Base-by-base conservation (phyloP, 371 early-diverging fungal species). In the Sporodiniella umbellata region DNA sequence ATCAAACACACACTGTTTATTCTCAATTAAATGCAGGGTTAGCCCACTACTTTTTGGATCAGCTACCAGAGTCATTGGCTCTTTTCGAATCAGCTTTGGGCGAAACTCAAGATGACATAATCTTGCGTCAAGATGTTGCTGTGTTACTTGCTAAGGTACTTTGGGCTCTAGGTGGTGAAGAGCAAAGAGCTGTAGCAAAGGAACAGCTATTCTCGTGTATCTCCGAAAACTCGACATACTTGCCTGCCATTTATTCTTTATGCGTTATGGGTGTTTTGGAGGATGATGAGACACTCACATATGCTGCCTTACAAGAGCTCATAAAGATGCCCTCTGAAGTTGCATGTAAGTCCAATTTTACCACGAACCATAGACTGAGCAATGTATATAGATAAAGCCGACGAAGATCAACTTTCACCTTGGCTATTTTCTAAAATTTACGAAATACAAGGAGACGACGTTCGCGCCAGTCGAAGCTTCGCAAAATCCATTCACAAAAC, bases 101-200 rank as follows among this genome's bases (percentile, higher is more conserved):
- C 43, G 74, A 75, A 19, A 67, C 72, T 8, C 76, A 80, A 40
- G 62, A 64, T 3, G 76, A 76, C 45, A 51, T 71, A 46, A 68
- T 69, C 18, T 53, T 80, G 33, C 68, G 76, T 3, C 76, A 81
- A 53, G 82, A 86, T 51, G 86, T 90, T 0, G 71, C 81, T 15
- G 78, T 92, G 2, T 51, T 89, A 37, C 53, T 96, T 47, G 83
- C 86, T 38, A 91, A 94, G 63, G 94, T 93, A 0, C 68, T 95
- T 26, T 95, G 90, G 88, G 90, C 90, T 1, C 66, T 94, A 25
- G 94, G 89, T 28, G 82, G 86, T 4, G 80, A 79, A 19, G 88
- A 92, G 53, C 90, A 93, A 54, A 68, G 86, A 19, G 66, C 68
- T 3, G 77, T 92, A 14, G 92, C 93, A 25, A 89, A 91, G 54